Base-by-base conservation (phyloP, 169 alveolate species). In the Plasmodium gaboni region DNA sequence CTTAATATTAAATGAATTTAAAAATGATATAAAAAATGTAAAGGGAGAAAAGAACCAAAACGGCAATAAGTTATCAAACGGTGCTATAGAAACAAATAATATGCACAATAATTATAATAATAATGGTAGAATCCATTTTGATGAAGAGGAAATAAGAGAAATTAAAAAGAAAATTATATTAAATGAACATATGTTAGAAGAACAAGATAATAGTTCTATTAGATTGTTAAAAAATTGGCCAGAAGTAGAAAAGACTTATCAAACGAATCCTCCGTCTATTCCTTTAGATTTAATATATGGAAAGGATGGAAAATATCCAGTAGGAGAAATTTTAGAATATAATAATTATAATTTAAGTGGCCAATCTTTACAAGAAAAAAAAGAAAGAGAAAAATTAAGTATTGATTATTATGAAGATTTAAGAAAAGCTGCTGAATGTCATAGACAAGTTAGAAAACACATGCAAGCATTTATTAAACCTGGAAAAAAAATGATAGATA, bases 401-500 rank as follows among this genome's bases (percentile, higher is more conserved):
- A 93, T 76, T 19, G 97, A 94, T 57, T 97, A 97, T 71, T 95
- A 98, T 87, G 95, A 96, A 63, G 97, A 97, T 67, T 64, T 98
- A 86, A 96, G 99, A 86, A 97, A 98, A 92, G 99, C 99, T 22
- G 99, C 99, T 12, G 99, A 99, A 92, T 98, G 99, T 73, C 99
- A 99, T 93, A 95, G 99, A 68, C 98, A 99, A 93, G 99, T 97
- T 6, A 93, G 99, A 73, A 95, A 98, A 94, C 98, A 98, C 73
- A 99, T 99, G 74, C 99, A 99, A 93, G 72, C 98, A 44, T 95
- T 96, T 17, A 92, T 98, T 42, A 95, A 95, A 68, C 99, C 99
- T 1, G 97, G 97, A 92, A 90, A 3, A 85, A 95, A 95, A 71
- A 93, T 98, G 95, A 93, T 98, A 63, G 99, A 98, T 74, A 92